phyloP scores from a whole-genome alignment of 2,329 filamentous ascomycete genomes.

The Acarospora socialis region DNA sequence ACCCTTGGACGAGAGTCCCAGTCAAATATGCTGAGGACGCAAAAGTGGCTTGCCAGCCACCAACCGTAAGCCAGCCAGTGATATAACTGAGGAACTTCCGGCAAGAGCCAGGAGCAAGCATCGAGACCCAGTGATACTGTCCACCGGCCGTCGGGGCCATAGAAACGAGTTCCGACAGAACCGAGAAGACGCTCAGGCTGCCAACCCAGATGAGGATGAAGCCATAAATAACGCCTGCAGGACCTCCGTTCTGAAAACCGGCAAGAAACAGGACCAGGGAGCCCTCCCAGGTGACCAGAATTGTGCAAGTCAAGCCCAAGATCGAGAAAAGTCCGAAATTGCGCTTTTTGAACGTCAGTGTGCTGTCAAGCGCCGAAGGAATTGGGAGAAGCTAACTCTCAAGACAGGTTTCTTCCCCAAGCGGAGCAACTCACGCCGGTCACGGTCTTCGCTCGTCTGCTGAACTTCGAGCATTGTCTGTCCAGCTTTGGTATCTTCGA shows the following conservation, averaged over 20 bases:
- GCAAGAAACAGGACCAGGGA: conserved; percentile 6
- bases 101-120: conserved; percentile 28
- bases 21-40: conserved; percentile 9
- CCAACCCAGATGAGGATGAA: conserved; percentile 38
- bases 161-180: conserved; percentile 33
- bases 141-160: conserved; percentile 33
- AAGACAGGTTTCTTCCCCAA: conserved; percentile 13
- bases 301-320: conserved; percentile 11
- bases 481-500: too few relatives aligned
- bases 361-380: neutral
- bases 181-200: conserved; percentile 33
- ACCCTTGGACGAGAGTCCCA: neutral
- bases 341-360: conserved; percentile 2
- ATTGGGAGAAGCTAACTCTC: conserved; percentile 2
- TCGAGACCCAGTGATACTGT: conserved; percentile 34
- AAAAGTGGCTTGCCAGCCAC: conserved; percentile 12
- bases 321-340: conserved; percentile 12
- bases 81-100: conserved; percentile 31
- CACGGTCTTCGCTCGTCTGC: conserved; percentile 8
- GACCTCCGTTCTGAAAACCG: conserved; percentile 24
- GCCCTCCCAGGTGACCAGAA: conserved; percentile 13
- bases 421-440: conserved; percentile 8
- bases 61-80: conserved; percentile 16
- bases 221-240: conserved; percentile 36
- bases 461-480: too few relatives aligned